Evolutionary conservation across 805 yeast genomes (phyloP).

Genomic region (Candida dajiaensis): DNA sequence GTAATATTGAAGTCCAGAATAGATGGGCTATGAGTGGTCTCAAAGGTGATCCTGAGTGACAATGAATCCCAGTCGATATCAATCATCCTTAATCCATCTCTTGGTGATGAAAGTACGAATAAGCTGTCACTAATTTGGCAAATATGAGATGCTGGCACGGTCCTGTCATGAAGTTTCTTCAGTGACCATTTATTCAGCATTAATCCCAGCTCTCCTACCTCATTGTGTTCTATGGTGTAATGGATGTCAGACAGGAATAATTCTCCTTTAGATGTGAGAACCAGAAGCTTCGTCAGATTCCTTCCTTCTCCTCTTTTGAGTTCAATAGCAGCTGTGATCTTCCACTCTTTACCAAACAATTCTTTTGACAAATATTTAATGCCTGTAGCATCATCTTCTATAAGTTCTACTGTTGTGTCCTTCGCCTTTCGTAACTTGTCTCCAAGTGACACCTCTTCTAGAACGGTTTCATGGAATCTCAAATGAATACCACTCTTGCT

Average conservation of each 20-base stretch:
- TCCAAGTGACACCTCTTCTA: not conserved
- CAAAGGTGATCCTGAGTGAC: not conserved
- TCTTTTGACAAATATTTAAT: not conserved
- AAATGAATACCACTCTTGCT: not conserved
- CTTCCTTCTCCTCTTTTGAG: not conserved
- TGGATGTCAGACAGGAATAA: slow-evolving; percentile 1
- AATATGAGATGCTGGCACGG: not conserved
- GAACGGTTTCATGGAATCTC: not conserved
- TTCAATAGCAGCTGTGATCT: slow-evolving; percentile 1
- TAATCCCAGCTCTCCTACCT: not conserved
- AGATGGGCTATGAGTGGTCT: slow-evolving; percentile 9
- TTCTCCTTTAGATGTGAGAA: slow-evolving; percentile 1
- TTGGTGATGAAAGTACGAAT: slow-evolving; percentile 7
- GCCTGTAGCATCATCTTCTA: not conserved
- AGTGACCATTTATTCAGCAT: slow-evolving; percentile 4
- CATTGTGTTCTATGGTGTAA: not conserved
- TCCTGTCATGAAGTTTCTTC: not conserved
- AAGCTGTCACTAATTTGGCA: slow-evolving; percentile 1
- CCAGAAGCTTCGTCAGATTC: not conserved
- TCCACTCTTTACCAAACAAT: not conserved
- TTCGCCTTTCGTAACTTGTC: not conserved
- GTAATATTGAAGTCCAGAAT: slow-evolving; percentile 20
- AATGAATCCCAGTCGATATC: not conserved
- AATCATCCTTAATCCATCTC: slow-evolving; percentile 4
- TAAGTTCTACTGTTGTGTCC: slow-evolving; percentile 3